These are phyloP conservation scores for Circinella umbellata DNA, from an alignment of 371 early-diverging fungal species.

Conservation along the genomic window DNA sequence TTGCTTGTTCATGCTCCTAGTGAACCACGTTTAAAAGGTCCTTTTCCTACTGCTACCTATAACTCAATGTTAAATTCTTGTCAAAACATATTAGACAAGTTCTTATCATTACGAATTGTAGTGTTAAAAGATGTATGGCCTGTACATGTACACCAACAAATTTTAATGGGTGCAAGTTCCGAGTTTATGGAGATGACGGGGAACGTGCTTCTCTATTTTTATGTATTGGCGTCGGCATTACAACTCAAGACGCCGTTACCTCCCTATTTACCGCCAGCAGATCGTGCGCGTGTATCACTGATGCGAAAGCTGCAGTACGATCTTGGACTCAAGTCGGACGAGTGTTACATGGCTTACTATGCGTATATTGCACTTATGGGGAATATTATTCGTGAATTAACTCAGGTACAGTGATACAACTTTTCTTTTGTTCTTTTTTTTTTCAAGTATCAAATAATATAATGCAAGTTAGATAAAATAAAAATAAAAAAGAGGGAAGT, in stretches of 20 bases:
- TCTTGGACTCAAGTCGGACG: slow-evolving; percentile 57
- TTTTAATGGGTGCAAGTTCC: slow-evolving; percentile 59
- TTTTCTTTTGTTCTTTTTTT: too few relatives aligned
- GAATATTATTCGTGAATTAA: slow-evolving; percentile 78
- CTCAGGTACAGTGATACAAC: slow-evolving; percentile 25
- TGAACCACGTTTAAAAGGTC: slow-evolving; percentile 85
- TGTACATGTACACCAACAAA: slow-evolving; percentile 52
- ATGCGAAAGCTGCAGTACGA: slow-evolving; percentile 55
- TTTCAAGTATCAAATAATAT: too few relatives aligned
- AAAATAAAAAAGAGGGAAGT: too few relatives aligned
- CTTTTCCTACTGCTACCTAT: slow-evolving; percentile 74
- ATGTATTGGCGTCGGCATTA: slow-evolving; percentile 78
- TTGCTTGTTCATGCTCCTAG: slow-evolving; percentile 73
- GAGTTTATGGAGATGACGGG: slow-evolving; percentile 75
- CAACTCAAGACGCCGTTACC: slow-evolving; percentile 84
- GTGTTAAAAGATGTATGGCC: slow-evolving; percentile 68
- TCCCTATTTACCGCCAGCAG: slow-evolving; percentile 75
- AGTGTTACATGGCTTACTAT: slow-evolving; percentile 78
- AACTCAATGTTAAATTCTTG: slow-evolving; percentile 67
- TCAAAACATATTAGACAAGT: slow-evolving; percentile 78
- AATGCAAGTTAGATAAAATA: too few relatives aligned
- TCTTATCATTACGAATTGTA: slow-evolving; percentile 71
- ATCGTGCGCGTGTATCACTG: slow-evolving; percentile 48
- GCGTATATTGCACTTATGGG: slow-evolving; percentile 82
- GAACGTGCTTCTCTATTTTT: slow-evolving; percentile 75